These are phyloP conservation scores for Penicillium angulare DNA, from an alignment of 495 filamentous ascomycete genomes.

Conservation along the genomic window DNA sequence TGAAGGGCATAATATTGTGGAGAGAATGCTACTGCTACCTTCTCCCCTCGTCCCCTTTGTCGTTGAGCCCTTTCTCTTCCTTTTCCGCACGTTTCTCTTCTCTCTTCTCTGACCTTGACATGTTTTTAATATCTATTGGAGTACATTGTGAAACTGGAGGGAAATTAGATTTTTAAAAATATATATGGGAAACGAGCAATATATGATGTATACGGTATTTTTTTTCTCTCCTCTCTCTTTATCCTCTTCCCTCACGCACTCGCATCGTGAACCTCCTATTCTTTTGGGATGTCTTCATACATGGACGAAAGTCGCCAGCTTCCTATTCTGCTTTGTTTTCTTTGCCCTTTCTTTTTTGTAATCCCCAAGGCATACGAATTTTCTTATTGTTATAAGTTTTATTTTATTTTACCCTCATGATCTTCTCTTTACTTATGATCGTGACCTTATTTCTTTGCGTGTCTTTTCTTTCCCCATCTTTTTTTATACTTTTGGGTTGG, in stretches of 20 bases:
- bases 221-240: conserved; percentile 7
- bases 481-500: background rate
- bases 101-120: background rate
- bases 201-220: conserved; percentile 21
- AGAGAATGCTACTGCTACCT: no score
- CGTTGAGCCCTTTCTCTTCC: no score
- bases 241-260: background rate
- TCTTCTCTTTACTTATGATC: background rate
- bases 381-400: background rate
- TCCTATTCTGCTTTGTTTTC: no score
- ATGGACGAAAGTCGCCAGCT: background rate
- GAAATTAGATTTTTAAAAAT: background rate
- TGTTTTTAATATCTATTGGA: background rate
- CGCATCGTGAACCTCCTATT: background rate
- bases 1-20: no score
- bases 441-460: background rate
- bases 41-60: no score
- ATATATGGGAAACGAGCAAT: conserved; percentile 30
- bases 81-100: background rate
- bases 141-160: background rate
- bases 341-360: background rate
- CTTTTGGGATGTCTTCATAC: background rate
- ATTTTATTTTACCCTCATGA: background rate
- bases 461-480: background rate
- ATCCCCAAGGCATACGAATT: background rate